Evolutionary conservation across 2,329 filamentous ascomycete species (phyloP), one percentile per base, ranked within the genome.

Genomic region (Fonsecaea nubica): DNA sequence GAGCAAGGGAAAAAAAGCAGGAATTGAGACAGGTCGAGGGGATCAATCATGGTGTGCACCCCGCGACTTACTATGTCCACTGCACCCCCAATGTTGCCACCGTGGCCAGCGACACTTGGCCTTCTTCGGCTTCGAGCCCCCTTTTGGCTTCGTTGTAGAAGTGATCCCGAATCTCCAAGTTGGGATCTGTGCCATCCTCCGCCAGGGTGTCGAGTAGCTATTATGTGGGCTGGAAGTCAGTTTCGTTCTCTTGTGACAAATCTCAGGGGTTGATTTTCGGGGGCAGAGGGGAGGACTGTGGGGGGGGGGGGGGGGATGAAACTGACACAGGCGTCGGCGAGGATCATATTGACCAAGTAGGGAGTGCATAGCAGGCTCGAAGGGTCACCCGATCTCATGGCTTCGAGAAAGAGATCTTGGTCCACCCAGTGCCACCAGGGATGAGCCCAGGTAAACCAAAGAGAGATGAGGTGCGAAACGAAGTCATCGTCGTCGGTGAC

Each of bases 141-240:
- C 64, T 72, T 62, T 74, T 77, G 4, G 76, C 76, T 66, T 79
- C 76, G 25, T 72, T 67, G 63, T 77, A 77, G 50, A 78, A 78
- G 53, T 76, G 75, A 8, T 72, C 63, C 21, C 67, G 58, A n/a
- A 69, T 55, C 45, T 73, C 74, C 30, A 71, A 62, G 13, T 73
- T 70, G 4, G 73, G 67, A 38, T 72, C 63, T 18, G 75, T 71
- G 30, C 66, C 66, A 30, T 74, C 73, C 15, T 72, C 65, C 10
- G 71, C 70, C 40, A 74, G 73, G 2, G 72, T 73, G 50, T 76
- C 76, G 2, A 69, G 64, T 32, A 67, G 42, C 67, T 69, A 60
- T 15, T 73, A 75, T 53, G 57, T 71, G 69, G 71, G 71, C 69
- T 70, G 72, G 25, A 33, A 36, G 58, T 56, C n/a, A 58, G 56